phyloP scores from a whole-genome alignment of 352 stramenopile genomes.

The Phytopythium vexans region DNA sequence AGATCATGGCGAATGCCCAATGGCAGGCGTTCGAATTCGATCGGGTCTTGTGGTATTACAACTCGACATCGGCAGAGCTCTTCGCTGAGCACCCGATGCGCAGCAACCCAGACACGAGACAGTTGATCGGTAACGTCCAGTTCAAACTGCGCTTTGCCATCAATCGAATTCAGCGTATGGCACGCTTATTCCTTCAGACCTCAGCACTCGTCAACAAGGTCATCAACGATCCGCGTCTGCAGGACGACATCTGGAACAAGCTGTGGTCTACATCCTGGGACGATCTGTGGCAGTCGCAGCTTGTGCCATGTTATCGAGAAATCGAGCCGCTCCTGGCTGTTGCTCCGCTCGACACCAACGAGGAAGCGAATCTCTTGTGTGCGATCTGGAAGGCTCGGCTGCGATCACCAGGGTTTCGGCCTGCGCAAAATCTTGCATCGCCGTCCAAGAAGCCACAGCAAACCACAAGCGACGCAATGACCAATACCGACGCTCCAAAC shows the following conservation, averaged over 20 bases:
- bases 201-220: slow-evolving; percentile 6
- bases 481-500: too few relatives aligned
- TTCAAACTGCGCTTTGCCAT: slow-evolving; percentile 35
- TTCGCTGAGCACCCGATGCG: slow-evolving; percentile 60
- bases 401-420: too few relatives aligned
- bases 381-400: background rate
- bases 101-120: slow-evolving; percentile 30
- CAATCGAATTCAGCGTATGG: slow-evolving; percentile 29
- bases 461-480: too few relatives aligned
- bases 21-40: slow-evolving; percentile 68
- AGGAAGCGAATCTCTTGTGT: slow-evolving; percentile 7
- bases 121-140: slow-evolving; percentile 41
- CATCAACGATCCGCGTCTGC: slow-evolving; percentile 11
- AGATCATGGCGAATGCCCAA: slow-evolving; percentile 43
- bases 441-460: too few relatives aligned
- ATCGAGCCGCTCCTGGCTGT: too few relatives aligned
- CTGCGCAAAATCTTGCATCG: too few relatives aligned
- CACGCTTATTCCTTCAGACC: slow-evolving; percentile 10
- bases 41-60: slow-evolving; percentile 61
- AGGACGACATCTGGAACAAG: slow-evolving; percentile 12
- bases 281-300: background rate
- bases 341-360: slow-evolving; percentile 1
- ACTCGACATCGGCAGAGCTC: slow-evolving; percentile 27
- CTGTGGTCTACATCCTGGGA: slow-evolving; percentile 13
- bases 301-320: background rate